These are phyloP conservation scores for Kodamaea alishanica DNA, from an alignment of 1,139 yeast species.

Conservation along the genomic window DNA sequence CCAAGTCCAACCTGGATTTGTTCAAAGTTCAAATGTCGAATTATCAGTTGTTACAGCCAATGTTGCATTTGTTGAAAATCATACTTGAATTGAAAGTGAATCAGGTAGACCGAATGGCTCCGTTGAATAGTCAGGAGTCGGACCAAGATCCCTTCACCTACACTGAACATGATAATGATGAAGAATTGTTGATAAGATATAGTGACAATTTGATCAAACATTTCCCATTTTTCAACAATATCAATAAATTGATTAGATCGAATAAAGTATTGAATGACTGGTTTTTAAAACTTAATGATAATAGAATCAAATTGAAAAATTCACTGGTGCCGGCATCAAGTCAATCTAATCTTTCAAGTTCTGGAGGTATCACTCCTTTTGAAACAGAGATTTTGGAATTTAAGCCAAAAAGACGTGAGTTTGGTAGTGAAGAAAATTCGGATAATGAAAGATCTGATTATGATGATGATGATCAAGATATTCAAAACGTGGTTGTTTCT, in stretches of 20 bases:
- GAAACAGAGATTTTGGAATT: no score
- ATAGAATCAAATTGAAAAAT: no score
- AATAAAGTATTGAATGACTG: conserved; percentile 24
- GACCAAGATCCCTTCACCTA: conserved; percentile 1
- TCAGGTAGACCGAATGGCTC: no score
- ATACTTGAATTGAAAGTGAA: conserved; percentile 20
- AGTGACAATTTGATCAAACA: conserved; percentile 26
- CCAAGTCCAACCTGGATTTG: conserved; percentile 22
- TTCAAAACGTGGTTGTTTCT: no score
- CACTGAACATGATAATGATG: conserved; percentile 2
- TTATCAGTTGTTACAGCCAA: conserved; percentile 34
- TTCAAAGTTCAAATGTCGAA: conserved; percentile 32
- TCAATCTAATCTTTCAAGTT: no score
- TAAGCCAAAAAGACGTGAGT: no score
- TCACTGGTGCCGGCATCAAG: no score
- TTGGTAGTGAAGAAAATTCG: no score
- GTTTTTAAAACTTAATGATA: conserved; percentile 26
- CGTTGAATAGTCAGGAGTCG: no score
- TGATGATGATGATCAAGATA: no score
- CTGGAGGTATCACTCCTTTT: no score
- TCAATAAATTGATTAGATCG: conserved; percentile 28
- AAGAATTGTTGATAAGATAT: conserved; percentile 15
- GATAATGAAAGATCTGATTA: no score
- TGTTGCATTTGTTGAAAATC: conserved; percentile 32
- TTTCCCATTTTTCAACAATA: conserved; percentile 30